These are phyloP conservation scores for Nothophytophthora sp. DNA, from an alignment of 352 stramenopile species.

Conservation along the genomic window DNA sequence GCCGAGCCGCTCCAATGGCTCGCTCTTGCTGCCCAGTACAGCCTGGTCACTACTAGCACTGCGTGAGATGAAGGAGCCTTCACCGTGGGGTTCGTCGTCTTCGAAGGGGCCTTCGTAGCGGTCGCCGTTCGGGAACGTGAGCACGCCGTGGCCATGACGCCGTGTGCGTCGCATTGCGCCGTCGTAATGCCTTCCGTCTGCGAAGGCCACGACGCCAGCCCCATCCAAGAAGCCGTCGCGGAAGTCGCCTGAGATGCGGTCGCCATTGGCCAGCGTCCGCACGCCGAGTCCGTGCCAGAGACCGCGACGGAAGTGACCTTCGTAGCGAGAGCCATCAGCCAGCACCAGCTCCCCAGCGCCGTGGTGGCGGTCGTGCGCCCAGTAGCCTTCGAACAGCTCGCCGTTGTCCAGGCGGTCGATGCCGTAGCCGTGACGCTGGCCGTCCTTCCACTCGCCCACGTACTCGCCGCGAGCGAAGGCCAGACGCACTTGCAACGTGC, in stretches of 20 bases:
- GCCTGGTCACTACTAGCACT: conserved; percentile 5
- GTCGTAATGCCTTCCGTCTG: conserved; percentile 67
- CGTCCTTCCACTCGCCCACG: conserved; percentile 82
- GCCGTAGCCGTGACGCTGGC: conserved; percentile 76
- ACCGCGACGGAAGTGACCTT: conserved; percentile 62
- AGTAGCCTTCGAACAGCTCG: conserved; percentile 83
- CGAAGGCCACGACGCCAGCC: conserved; percentile 59
- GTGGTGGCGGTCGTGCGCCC: conserved; percentile 64
- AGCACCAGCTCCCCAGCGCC: conserved; percentile 70
- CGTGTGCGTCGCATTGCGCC: conserved; percentile 61
- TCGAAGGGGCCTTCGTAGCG: conserved; percentile 91
- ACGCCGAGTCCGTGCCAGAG: conserved; percentile 75
- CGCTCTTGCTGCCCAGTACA: conserved; percentile 22
- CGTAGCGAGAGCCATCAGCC: conserved; percentile 66
- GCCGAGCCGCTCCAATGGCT: conserved; percentile 64
- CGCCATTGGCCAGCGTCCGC: conserved; percentile 57
- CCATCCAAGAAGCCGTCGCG: conserved; percentile 59
- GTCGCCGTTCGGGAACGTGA: conserved; percentile 89
- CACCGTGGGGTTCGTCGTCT: conserved; percentile 83
- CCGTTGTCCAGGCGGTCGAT: conserved; percentile 78
- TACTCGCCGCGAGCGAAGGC: conserved; percentile 71
- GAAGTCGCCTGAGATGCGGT: conserved; percentile 64
- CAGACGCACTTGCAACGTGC: conserved; percentile 62
- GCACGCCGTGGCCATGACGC: conserved; percentile 73
- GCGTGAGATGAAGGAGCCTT: conserved; percentile 66